Evolutionary conservation across 2,329 filamentous ascomycete genomes (phyloP), one percentile per base, ranked within the genome.

Genomic region (Lecanicillium sp.): DNA sequence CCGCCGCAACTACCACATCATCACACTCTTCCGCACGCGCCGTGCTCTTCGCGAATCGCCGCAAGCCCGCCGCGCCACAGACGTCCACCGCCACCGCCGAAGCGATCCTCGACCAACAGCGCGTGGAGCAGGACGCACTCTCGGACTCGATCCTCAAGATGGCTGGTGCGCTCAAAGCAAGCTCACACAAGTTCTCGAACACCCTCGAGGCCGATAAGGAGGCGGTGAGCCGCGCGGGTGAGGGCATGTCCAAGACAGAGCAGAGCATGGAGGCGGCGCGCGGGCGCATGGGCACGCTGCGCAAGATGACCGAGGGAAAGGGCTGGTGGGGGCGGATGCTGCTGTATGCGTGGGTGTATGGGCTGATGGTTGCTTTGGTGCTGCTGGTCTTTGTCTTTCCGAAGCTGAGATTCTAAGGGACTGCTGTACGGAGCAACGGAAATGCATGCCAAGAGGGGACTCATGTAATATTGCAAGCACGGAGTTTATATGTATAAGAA

Each of bases 241-340:
- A 84, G 48, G 87, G 87, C 0, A 75, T 97, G 56, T 86, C 90
- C 59, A 83, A 81, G 63, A 94, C 85, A 57, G 82, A 85, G 51
- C 69, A 75, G 38, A 83, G 83, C 15, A 85, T 97, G 77, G 83
- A 90, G 51, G 78, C 81, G 2, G 89, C 90, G 3, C 81, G 81
- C 45, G 78, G 80, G 54, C 73, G 81, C 53, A 94, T 97, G 87
- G 84, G 87, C 1, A 75, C 79, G 58, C 65, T 97, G 61, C 74
- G 80, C 56, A 77, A 77, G 44, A 89, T 95, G 82, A 89, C 85
- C 14, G 91, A 96, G 69, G 90, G 90, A 3, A 84, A 85, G 62
- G 90, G 90, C 0, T 94, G 86, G 86, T 89, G 79, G 81, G 90
- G 86, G 5, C 72, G 90, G 44, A 79, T 95, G 72, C 74, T 91